Evolutionary conservation across 2,329 filamentous ascomycete genomes (phyloP).

Genomic region (Teratosphaeria nubilosa): DNA sequence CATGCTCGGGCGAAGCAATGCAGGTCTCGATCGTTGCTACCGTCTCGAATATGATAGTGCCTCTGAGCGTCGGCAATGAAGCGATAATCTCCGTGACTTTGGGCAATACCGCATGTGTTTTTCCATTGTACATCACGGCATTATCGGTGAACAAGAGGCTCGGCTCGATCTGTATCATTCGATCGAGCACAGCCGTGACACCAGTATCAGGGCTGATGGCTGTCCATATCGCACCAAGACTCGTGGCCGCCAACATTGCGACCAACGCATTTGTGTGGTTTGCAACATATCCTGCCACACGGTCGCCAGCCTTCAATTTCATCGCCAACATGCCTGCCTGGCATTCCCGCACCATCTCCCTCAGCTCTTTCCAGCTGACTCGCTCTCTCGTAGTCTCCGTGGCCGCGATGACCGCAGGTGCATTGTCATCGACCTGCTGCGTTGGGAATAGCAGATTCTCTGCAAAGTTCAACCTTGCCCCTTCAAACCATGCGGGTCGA

Average conservation of each 20-base stretch:
- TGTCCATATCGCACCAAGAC: constrained; percentile 84
- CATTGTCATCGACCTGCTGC: constrained; percentile 46
- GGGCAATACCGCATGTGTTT: constrained; percentile 65
- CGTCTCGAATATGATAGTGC: constrained; percentile 65
- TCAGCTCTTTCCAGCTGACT: constrained; percentile 68
- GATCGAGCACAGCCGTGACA: constrained; percentile 80
- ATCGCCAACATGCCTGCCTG: constrained; percentile 58
- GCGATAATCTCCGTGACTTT: constrained; percentile 72
- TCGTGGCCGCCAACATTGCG: constrained; percentile 74
- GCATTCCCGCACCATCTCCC: constrained; percentile 66
- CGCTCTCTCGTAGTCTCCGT: constrained; percentile 62
- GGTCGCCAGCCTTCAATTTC: constrained; percentile 52
- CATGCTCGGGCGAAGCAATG: constrained; percentile 12
- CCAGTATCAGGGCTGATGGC: constrained; percentile 88
- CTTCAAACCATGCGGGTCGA: constrained; percentile 73
- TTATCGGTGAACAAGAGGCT: constrained; percentile 79
- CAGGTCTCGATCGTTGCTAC: constrained; percentile 35
- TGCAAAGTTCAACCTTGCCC: constrained; percentile 77
- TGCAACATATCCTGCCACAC: constrained; percentile 66
- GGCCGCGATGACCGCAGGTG: constrained; percentile 64
- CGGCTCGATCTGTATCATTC: constrained; percentile 75
- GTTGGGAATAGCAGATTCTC: constrained; percentile 83
- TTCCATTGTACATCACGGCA: constrained; percentile 81
- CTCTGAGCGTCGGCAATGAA: constrained; percentile 55
- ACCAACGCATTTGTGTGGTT: constrained; percentile 84